Percentiles rank a stretch among this genome's conserved stretches.
phyloP scores from a whole-genome alignment of 192 early-diverging fungal species.

The Lunasporangiospora selenospora region DNA sequence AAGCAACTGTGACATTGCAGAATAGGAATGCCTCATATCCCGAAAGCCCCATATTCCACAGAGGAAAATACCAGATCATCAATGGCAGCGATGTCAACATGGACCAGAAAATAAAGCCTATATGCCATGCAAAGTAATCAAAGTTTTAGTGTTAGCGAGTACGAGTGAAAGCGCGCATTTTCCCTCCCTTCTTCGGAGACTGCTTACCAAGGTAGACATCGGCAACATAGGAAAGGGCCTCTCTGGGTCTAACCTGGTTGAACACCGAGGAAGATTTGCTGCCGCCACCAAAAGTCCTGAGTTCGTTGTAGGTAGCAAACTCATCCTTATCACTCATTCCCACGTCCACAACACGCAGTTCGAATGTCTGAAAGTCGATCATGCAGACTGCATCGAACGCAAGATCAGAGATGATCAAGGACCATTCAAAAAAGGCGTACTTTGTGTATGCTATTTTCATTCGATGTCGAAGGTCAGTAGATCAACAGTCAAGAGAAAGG shows the following conservation, averaged over 20 bases:
- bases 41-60: slow-evolving; percentile 83
- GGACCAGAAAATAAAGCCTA: slow-evolving; percentile 79
- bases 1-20: slow-evolving; percentile 57
- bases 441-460: slow-evolving; percentile 63
- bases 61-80: slow-evolving; percentile 77
- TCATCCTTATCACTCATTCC: slow-evolving; percentile 5
- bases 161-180: too few species aligned
- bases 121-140: neutral
- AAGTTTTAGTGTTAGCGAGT: neutral
- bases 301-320: neutral
- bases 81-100: slow-evolving; percentile 70
- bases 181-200: too few species aligned
- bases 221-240: slow-evolving; percentile 49
- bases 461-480: neutral
- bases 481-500: neutral
- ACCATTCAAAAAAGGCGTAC: slow-evolving; percentile 83
- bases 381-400: slow-evolving; percentile 71
- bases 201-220: slow-evolving; percentile 68
- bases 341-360: slow-evolving; percentile 50
- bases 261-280: neutral
- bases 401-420: slow-evolving; percentile 73
- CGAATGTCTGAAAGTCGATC: slow-evolving; percentile 64
- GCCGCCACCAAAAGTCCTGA: slow-evolving; percentile 5
- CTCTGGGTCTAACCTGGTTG: neutral
- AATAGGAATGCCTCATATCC: slow-evolving; percentile 75